A percentile compares a stretch with the other conserved stretches of the same genome.
phyloP scores from a whole-genome alignment of 352 stramenopile genomes.

The Pythium rhizo-oryzae region DNA sequence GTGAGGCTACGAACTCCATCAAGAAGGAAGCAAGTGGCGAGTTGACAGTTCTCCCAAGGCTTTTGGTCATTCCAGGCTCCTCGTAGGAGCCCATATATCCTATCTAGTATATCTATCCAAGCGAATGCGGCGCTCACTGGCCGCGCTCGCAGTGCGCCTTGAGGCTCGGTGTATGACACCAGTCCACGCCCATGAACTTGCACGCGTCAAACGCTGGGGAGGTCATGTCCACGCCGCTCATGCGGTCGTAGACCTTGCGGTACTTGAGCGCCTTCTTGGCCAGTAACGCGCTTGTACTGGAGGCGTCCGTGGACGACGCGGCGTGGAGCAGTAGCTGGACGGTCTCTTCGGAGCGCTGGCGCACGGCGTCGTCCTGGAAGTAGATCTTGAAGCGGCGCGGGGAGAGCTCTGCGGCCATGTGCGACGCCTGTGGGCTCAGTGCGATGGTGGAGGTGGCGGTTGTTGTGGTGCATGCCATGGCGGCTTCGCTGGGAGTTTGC shows the following conservation, averaged over 20 bases:
- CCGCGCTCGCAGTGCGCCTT: background rate
- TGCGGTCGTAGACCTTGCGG: constrained; percentile 20
- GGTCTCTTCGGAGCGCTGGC: constrained; percentile 3
- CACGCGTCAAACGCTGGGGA: constrained; percentile 54
- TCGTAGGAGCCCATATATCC: no score
- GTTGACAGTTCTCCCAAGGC: no score
- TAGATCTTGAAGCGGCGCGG: constrained; percentile 6
- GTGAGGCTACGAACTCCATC: no score
- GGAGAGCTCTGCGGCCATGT: no score
- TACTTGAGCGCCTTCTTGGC: constrained; percentile 30
- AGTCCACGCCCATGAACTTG: constrained; percentile 54
- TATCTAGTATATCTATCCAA: no score
- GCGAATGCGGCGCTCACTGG: no score
- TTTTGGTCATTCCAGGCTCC: no score
- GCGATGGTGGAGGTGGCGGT: no score
- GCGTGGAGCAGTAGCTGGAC: background rate
- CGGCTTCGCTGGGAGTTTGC: no score
- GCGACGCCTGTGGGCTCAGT: no score
- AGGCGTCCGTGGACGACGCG: background rate
- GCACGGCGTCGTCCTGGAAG: constrained; percentile 16
- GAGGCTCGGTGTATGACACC: constrained; percentile 21
- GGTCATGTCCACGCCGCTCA: constrained; percentile 25
- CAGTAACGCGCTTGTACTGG: background rate
- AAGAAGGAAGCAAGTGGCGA: no score
- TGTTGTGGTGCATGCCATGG: no score